phyloP scores from a whole-genome alignment of 2,329 filamentous ascomycete species.

The Diaporthe vexans region DNA sequence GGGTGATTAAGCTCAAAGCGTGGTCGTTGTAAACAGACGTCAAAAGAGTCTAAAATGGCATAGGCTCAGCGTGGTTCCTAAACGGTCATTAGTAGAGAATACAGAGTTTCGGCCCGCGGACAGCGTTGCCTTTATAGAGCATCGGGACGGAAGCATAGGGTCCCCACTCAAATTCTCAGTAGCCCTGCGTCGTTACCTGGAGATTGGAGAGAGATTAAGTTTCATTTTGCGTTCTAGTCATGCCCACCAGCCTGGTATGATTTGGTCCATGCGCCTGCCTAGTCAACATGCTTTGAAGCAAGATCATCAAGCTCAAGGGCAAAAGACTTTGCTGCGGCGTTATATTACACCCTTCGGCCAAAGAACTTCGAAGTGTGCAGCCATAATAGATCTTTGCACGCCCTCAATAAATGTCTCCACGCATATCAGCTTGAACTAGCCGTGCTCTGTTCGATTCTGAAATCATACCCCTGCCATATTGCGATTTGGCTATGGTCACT shows the following conservation, averaged over 20 bases:
- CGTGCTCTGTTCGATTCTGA: too few species aligned
- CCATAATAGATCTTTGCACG: too few species aligned
- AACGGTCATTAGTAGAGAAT: neutral
- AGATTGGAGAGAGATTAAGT: neutral
- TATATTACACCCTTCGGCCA: too few species aligned
- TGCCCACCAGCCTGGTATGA: neutral
- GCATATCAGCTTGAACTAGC: too few species aligned
- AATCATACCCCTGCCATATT: neutral
- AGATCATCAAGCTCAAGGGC: neutral
- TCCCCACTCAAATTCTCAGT: neutral
- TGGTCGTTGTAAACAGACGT: neutral
- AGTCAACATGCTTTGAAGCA: neutral
- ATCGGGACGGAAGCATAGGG: neutral
- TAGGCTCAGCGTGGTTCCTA: neutral
- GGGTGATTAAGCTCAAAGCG: neutral
- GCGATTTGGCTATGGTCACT: too few species aligned
- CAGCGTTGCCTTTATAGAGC: constrained; percentile 2
- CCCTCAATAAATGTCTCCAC: too few species aligned
- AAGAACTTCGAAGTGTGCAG: too few species aligned
- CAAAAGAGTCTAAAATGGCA: neutral
- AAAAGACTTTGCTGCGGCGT: too few species aligned
- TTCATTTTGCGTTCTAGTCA: neutral
- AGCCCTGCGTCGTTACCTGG: neutral
- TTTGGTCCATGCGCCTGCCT: neutral
- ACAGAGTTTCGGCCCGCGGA: constrained; percentile 5